These are phyloP conservation scores for Alternaria ethzedia DNA, from an alignment of 2,329 filamentous ascomycete genomes.

Conservation along the genomic window DNA sequence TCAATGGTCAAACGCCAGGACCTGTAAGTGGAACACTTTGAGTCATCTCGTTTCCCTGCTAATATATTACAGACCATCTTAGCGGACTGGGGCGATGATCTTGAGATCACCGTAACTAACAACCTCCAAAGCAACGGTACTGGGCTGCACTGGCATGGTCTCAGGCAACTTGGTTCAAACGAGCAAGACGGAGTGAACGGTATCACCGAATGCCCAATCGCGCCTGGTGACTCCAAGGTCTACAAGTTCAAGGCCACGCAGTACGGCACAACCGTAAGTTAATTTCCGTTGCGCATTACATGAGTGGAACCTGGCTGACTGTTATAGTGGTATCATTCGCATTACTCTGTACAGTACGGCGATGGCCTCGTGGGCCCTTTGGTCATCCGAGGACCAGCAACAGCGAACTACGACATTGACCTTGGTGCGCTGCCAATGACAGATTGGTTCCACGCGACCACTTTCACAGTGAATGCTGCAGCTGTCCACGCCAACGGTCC, in stretches of 20 bases:
- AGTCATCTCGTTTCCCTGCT: slow-evolving; percentile 2
- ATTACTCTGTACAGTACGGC: slow-evolving; percentile 52
- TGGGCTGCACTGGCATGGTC: slow-evolving; percentile 60
- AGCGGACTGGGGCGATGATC: slow-evolving; percentile 51
- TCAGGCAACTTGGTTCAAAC: slow-evolving; percentile 52
- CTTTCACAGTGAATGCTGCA: slow-evolving; percentile 39
- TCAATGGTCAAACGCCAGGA: slow-evolving; percentile 58
- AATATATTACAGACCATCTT: slow-evolving; percentile 48
- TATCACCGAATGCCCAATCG: slow-evolving; percentile 70
- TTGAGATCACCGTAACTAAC: slow-evolving; percentile 49
- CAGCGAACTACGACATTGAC: slow-evolving; percentile 53
- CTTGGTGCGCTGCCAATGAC: slow-evolving; percentile 50
- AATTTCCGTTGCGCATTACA: not conserved
- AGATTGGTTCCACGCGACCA: slow-evolving; percentile 43
- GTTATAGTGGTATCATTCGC: slow-evolving; percentile 55
- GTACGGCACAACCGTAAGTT: slow-evolving; percentile 41
- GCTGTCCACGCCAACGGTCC: slow-evolving; percentile 48
- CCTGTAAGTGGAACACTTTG: slow-evolving; percentile 46
- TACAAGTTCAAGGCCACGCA: slow-evolving; percentile 47
- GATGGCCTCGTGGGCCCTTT: slow-evolving; percentile 51
- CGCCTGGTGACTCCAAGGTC: slow-evolving; percentile 57
- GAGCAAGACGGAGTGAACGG: slow-evolving; percentile 56
- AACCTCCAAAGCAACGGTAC: slow-evolving; percentile 54
- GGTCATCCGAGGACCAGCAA: slow-evolving; percentile 51
- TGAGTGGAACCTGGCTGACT: slow-evolving; percentile 34